Conservation (phyloP, 768 basidiomycete species). For the Lactarius trivialis region DNA sequence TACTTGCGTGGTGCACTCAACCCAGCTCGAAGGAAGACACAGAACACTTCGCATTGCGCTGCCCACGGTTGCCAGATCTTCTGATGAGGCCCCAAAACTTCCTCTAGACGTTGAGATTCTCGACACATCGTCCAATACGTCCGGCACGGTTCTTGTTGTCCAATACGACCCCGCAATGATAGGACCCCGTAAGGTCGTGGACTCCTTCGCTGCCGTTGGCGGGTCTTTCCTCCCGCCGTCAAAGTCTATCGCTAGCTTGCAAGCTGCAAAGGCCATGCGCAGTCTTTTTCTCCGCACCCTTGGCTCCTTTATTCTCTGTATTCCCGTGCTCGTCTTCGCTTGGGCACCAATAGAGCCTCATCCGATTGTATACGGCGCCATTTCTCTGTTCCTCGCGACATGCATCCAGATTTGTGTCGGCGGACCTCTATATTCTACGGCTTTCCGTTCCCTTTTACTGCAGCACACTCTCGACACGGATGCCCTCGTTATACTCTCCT, state of each 20-base stretch:
- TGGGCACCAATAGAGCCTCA: constrained; percentile 36
- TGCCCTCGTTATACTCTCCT: constrained; percentile 35
- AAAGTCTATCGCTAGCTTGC: constrained; percentile 25
- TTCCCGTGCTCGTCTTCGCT: constrained; percentile 38
- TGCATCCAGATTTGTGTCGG: constrained; percentile 34
- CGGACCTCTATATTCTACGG: constrained; percentile 33
- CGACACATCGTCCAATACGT: background rate
- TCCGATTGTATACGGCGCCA: constrained; percentile 32
- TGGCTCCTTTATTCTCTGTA: constrained; percentile 30
- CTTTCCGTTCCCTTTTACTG: constrained; percentile 33
- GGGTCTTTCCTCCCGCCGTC: constrained; percentile 27
- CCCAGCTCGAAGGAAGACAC: background rate
- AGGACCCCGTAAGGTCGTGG: constrained; percentile 32
- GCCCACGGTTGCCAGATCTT: background rate
- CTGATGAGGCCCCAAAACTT: background rate
- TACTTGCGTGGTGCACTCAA: constrained; percentile 11
- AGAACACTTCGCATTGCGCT: constrained; percentile 15
- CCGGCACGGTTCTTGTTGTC: constrained; percentile 8
- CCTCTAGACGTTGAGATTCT: constrained; percentile 8
- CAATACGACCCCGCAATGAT: constrained; percentile 26
- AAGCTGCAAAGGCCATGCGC: constrained; percentile 30
- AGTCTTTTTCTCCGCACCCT: constrained; percentile 29
- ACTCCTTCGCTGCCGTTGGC: constrained; percentile 22
- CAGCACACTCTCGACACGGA: constrained; percentile 35
- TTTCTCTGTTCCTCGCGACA: constrained; percentile 35